Evolutionary conservation across 768 basidiomycete species (phyloP), one percentile per base, ranked within the genome.

Genomic region (Rhodocollybia butyracea): DNA sequence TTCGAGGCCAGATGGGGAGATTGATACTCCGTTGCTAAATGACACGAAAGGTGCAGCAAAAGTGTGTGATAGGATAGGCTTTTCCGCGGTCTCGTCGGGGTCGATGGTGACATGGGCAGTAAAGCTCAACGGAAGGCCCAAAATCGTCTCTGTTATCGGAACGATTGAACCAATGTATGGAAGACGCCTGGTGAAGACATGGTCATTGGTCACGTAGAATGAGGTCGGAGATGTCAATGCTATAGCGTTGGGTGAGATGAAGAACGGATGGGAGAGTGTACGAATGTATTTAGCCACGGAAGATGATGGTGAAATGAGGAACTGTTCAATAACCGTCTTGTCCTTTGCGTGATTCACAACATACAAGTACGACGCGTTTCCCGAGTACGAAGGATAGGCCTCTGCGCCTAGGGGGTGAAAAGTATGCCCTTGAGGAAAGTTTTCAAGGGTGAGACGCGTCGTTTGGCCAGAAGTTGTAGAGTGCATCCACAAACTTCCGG

Each of bases 161-260:
- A 84, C 61, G 24, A 83, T 54, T 39, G 69, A 68, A 8, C 83
- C 82, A n/a, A 86, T 36, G 10, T 68, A 63, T 0, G 83, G 82
- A 19, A 83, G 70, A 13, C 88, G 82, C 7, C 84, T 77, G 2
- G 86, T 88, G 62, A 88, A 64, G 32, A 80, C 68, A 61, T 91
- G 89, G 64, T 91, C 89, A 63, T 91, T 86, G 39, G 80, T 80
- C 46, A 90, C 77, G 62, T 85, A 89, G 66, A 91, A 89, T 1
- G 85, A 80, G 55, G 79, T 76, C 1, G 84, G 80, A 40, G 84
- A 80, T 8, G 86, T 84, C 30, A 87, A 66, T 17, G 86, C 82
- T 56, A 91, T 64, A 3, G 84, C 73, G 63, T 91, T 91, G 26
- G 88, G 84, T 10, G 87, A 76, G 29, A 85, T 67, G 60, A 89